Base-by-base conservation (phyloP, 2,329 filamentous ascomycete genomes). In the Penicillium sp. region DNA sequence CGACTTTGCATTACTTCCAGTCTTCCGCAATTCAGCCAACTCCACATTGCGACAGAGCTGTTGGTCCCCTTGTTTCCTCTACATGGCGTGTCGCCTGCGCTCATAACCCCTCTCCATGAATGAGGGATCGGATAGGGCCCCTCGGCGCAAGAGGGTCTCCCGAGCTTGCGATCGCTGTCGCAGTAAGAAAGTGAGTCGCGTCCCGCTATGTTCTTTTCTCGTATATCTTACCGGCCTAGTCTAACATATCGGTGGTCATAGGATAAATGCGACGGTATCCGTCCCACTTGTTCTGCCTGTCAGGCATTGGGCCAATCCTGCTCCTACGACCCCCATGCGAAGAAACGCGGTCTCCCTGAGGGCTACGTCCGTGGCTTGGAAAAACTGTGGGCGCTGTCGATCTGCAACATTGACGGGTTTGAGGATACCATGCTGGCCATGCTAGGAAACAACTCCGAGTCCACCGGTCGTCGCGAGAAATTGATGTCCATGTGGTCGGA, bases 321-420 rank as follows among this genome's bases (percentile, higher is more conserved):
- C 54, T 73, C 71, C 28, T 78, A 78, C 62, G 73, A 78, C 50
- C 73, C 75, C 12, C 69, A 71, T 52, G 74, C 70, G 45, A 78
- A 77, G 62, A 78, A 78, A 60, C 71, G 76, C 50, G 76, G 76
- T 17, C 62, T 78, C 16, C 76, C 76, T 1, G 76, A 78, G 59
- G 76, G 76, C 36, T 78, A 78, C 64, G 76, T 78, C 31, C 75
- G 76, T 19, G 75, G 75, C 4, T 53, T 78, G 50, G 76, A 78
- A 61, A 78, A 78, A 60, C 66, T 78, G 31, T 78, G 75, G 74
- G 75, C 75, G 7, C 59, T 78, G 26, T 72, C 75, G 8, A 67
- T 77, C 37, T 74, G 71, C 57, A 78, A 77, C 36, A 73, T 78
- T 46, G 71, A 76, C 31, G 76, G 76, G 5, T 70, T 78, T 36